Evolutionary conservation across 2,329 filamentous ascomycete species (phyloP).

Genomic region (Botrytis galanthina): DNA sequence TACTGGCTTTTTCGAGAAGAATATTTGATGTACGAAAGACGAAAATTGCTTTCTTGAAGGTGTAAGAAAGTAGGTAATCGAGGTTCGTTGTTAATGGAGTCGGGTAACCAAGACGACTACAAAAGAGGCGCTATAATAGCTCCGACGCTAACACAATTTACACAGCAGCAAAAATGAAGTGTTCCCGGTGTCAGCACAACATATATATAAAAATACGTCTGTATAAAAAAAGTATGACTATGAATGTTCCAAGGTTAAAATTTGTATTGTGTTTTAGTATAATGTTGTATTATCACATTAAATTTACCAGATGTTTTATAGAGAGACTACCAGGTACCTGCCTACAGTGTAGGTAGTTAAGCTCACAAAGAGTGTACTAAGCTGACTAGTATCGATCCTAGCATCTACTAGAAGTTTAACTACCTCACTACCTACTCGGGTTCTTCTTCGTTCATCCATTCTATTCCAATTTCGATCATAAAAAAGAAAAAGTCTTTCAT

Average conservation of each 20-base stretch:
- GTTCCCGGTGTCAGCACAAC: background rate
- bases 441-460: background rate
- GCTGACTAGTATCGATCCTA: background rate
- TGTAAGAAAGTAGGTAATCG: conserved; percentile 15
- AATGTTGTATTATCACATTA: background rate
- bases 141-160: conserved; percentile 8
- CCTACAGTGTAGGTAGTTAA: too few species aligned
- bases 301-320: background rate
- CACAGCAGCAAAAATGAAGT: background rate
- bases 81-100: conserved; percentile 16
- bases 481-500: conserved; percentile 8
- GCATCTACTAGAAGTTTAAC: background rate
- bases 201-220: background rate
- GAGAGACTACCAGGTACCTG: background rate
- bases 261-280: background rate
- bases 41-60: conserved; percentile 12
- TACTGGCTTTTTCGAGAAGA: conserved; percentile 6
- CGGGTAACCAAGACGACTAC: conserved; percentile 11
- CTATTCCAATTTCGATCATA: background rate
- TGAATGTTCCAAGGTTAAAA: background rate
- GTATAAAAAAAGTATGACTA: background rate
- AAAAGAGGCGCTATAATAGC: conserved; percentile 7
- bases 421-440: background rate
- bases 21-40: background rate
- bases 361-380: background rate